Conservation (phyloP, 2,329 filamentous ascomycete genomes). For the Dendryphion nanum region DNA sequence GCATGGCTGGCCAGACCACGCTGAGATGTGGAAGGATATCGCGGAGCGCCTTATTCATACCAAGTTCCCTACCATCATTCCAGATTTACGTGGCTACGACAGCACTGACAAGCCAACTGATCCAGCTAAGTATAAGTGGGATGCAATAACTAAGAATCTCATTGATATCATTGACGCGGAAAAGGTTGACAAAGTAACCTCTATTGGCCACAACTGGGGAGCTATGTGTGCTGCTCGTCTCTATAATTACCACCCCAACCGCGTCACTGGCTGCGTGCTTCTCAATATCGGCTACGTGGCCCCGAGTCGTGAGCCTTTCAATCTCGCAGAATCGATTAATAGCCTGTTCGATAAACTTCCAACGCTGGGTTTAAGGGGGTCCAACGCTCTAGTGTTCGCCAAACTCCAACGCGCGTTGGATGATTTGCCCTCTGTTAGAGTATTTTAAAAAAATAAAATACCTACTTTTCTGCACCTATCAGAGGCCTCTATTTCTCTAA, state of each 20-base stretch:
- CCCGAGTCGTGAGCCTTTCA: slow-evolving; percentile 33
- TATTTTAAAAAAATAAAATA: no score
- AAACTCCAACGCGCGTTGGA: no score
- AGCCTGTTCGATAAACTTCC: no score
- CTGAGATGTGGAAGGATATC: slow-evolving; percentile 46
- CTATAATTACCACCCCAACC: slow-evolving; percentile 43
- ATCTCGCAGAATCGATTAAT: slow-evolving; percentile 32
- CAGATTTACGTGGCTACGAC: slow-evolving; percentile 41
- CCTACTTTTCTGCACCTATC: no score
- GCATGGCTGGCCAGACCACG: slow-evolving; percentile 53
- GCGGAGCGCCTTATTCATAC: slow-evolving; percentile 41
- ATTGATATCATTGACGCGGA: slow-evolving; percentile 27
- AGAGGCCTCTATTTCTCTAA: no score
- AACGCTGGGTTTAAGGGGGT: no score
- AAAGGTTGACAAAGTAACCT: slow-evolving; percentile 28
- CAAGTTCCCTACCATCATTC: slow-evolving; percentile 41
- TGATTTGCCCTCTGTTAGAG: no score
- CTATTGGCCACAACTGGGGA: slow-evolving; percentile 54
- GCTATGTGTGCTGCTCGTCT: slow-evolving; percentile 40
- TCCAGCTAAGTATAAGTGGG: slow-evolving; percentile 18
- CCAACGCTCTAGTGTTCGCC: no score
- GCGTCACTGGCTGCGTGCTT: slow-evolving; percentile 43
- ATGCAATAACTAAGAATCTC: slow-evolving; percentile 23
- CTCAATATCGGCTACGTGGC: slow-evolving; percentile 45
- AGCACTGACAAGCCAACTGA: slow-evolving; percentile 35